These are phyloP conservation scores for Neurospora tetrasperma DNA, from an alignment of 495 filamentous ascomycete genomes.

Conservation along the genomic window DNA sequence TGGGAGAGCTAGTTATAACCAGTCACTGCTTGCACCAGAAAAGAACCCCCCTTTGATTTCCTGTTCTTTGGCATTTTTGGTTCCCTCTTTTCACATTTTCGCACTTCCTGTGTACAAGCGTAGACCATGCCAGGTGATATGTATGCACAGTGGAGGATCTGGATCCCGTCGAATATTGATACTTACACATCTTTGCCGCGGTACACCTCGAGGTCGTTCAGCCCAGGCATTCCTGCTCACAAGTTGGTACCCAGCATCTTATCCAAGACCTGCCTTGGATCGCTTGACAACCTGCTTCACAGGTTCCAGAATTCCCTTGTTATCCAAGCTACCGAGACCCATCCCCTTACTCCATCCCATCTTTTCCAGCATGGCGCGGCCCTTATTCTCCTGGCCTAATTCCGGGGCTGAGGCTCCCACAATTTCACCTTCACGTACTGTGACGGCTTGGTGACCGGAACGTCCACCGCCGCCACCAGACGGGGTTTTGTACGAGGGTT, in stretches of 20 bases:
- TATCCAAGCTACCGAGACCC: constrained; percentile 70
- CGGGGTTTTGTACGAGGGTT: constrained; percentile 10
- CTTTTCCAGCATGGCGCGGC: constrained; percentile 84
- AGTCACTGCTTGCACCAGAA: neutral
- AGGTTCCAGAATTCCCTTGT: constrained; percentile 80
- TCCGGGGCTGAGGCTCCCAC: constrained; percentile 80
- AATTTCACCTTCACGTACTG: constrained; percentile 76
- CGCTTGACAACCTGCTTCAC: constrained; percentile 84
- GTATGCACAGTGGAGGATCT: neutral
- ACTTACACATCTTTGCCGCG: neutral
- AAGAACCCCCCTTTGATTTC: neutral
- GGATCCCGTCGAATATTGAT: neutral
- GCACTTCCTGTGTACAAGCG: neutral
- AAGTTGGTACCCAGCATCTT: constrained; percentile 20
- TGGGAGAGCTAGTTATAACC: neutral
- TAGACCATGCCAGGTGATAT: neutral
- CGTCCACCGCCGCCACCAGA: constrained; percentile 17
- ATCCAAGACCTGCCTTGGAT: constrained; percentile 73
- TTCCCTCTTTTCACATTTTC: neutral
- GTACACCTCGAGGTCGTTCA: neutral
- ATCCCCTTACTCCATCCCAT: constrained; percentile 95
- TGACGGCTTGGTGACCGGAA: constrained; percentile 29
- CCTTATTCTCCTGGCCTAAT: constrained; percentile 72
- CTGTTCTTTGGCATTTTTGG: neutral
- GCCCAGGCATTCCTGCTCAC: neutral